These are phyloP conservation scores for Dryadomyces sulphureus DNA, from an alignment of 2,329 filamentous ascomycete genomes.

Conservation along the genomic window DNA sequence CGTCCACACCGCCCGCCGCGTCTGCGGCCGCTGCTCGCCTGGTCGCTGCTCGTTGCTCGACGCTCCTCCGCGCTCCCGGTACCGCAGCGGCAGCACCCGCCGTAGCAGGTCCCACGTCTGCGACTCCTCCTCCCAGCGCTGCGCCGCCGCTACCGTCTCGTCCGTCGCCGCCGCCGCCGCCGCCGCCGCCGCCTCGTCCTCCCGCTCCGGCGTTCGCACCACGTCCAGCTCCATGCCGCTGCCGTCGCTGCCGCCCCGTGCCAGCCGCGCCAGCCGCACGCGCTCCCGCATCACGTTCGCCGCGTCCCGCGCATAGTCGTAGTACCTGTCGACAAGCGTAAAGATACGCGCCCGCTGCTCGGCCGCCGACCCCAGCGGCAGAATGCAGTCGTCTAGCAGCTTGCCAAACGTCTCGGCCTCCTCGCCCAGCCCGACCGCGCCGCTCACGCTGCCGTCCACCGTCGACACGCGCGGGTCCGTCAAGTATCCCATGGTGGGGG, in stretches of 20 bases:
- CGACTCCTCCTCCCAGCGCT: conserved; percentile 64
- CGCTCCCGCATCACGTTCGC: conserved; percentile 27
- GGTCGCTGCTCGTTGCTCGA: conserved; percentile 5
- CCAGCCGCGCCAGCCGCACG: conserved; percentile 15
- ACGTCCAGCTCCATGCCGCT: conserved; percentile 38
- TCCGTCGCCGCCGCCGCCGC: not conserved
- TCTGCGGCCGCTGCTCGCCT: conserved; percentile 12
- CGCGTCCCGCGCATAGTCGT: conserved; percentile 36
- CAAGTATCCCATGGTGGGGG: not conserved
- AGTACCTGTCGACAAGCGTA: conserved; percentile 51
- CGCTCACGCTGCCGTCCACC: conserved; percentile 22
- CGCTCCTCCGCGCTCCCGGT: conserved; percentile 23
- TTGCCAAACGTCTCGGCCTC: conserved; percentile 83
- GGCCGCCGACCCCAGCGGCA: conserved; percentile 28
- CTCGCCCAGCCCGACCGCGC: conserved; percentile 29
- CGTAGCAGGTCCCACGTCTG: conserved; percentile 83
- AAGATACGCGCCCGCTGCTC: conserved; percentile 53
- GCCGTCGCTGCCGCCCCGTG: conserved; percentile 7
- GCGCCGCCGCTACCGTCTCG: conserved; percentile 26
- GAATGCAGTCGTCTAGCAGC: conserved; percentile 59
- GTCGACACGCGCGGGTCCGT: not conserved
- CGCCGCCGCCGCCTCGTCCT: conserved; percentile 12
- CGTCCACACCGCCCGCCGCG: conserved; percentile 37
- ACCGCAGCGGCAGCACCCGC: conserved; percentile 57
- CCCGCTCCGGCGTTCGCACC: conserved; percentile 16